Evolutionary conservation across 176 grass and related monocot species (phyloP).

Genomic region (Urochloa ruziziensis): DNA sequence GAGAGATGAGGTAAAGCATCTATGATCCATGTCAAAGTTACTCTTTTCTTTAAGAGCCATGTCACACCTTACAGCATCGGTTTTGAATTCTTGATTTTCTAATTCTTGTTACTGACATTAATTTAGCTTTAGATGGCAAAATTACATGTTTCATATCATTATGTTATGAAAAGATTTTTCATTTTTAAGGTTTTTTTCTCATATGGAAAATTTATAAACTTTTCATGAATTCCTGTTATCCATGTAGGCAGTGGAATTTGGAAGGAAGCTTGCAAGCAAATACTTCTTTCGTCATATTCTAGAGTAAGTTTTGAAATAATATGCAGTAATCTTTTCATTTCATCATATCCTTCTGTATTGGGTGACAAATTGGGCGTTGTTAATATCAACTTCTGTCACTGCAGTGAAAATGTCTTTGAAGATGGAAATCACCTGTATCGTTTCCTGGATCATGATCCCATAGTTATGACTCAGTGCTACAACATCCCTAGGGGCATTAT

Average conservation of each 20-base stretch:
- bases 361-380: not conserved
- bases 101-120: not conserved
- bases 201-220: not conserved
- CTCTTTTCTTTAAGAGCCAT: not conserved
- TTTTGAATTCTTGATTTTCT: conserved; percentile 11
- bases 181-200: not conserved
- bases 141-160: conserved; percentile 6
- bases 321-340: conserved; percentile 7
- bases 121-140: not conserved
- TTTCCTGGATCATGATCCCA: conserved; percentile 88
- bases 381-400: conserved; percentile 27
- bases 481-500: conserved; percentile 79
- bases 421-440: conserved; percentile 90
- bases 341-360: not conserved
- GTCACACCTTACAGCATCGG: conserved; percentile 7
- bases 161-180: conserved; percentile 4
- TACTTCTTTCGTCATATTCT: conserved; percentile 82
- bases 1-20: conserved; percentile 68
- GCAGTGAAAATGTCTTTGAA: conserved; percentile 88
- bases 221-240: conserved; percentile 1
- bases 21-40: not conserved
- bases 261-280: conserved; percentile 78
- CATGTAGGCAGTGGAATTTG: conserved; percentile 86
- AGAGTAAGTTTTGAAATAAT: conserved; percentile 56
- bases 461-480: conserved; percentile 80